phyloP scores from a whole-genome alignment of 768 basidiomycete species.

The Suillus brevipes region DNA sequence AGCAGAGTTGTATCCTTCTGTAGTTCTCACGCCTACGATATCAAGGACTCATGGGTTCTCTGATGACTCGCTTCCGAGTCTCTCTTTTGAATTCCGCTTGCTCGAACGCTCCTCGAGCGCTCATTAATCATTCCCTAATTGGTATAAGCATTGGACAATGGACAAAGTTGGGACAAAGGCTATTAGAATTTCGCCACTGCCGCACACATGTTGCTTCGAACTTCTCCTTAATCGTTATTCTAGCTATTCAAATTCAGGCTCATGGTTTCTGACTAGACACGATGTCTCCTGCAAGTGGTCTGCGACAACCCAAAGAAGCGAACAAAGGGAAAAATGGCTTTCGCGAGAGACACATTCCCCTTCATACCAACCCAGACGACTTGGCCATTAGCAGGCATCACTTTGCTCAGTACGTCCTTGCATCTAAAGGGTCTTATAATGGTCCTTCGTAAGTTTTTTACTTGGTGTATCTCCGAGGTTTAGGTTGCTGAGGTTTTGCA shows the following conservation, averaged over 20 bases:
- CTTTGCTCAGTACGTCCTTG: conserved; percentile 41
- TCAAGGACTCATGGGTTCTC: too few relatives aligned
- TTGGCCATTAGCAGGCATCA: conserved; percentile 33
- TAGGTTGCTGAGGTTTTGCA: conserved; percentile 17
- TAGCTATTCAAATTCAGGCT: not conserved
- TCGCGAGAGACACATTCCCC: conserved; percentile 17
- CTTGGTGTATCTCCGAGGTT: not conserved
- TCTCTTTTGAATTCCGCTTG: too few relatives aligned
- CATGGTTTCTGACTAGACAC: conserved; percentile 1
- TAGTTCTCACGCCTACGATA: too few relatives aligned
- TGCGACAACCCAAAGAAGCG: conserved; percentile 15
- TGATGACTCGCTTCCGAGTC: too few relatives aligned
- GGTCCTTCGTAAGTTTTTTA: conserved; percentile 40
- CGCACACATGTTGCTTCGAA: not conserved
- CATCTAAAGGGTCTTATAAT: conserved; percentile 34
- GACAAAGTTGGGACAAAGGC: not conserved
- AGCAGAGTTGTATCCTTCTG: too few relatives aligned
- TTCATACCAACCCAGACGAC: conserved; percentile 24
- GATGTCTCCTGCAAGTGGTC: conserved; percentile 11
- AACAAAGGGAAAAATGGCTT: conserved; percentile 24
- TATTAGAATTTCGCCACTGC: not conserved
- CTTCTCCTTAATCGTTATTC: not conserved
- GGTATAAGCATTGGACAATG: too few relatives aligned
- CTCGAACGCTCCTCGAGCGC: too few relatives aligned
- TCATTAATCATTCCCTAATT: too few relatives aligned